Evolutionary conservation across 768 basidiomycete species (phyloP).

Genomic region (Favolaschia claudopus): DNA sequence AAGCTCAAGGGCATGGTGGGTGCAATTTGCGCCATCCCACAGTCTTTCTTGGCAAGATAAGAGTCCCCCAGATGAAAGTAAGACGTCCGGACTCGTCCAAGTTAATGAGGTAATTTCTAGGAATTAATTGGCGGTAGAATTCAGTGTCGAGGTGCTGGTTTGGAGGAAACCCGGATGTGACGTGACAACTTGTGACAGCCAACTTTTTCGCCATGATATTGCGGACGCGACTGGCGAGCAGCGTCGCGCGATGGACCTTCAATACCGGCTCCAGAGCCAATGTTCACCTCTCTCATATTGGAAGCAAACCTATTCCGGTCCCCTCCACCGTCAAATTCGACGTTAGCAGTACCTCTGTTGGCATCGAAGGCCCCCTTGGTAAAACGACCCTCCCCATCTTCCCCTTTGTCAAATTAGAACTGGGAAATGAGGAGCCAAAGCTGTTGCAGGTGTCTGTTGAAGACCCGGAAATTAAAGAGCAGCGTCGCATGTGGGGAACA

Average conservation of each 20-base stretch:
- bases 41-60: too few relatives aligned
- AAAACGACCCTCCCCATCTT: slow-evolving; percentile 4
- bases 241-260: slow-evolving; percentile 3
- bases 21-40: too few relatives aligned
- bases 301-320: slow-evolving; percentile 43
- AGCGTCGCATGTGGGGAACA: slow-evolving; percentile 95
- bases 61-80: too few relatives aligned
- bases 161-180: too few relatives aligned
- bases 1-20: too few relatives aligned
- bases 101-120: too few relatives aligned
- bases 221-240: slow-evolving; percentile 1
- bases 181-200: too few relatives aligned
- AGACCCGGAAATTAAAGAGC: slow-evolving; percentile 72
- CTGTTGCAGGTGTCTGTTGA: slow-evolving; percentile 62
- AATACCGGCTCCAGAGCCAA: slow-evolving; percentile 11
- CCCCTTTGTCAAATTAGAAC: slow-evolving; percentile 22
- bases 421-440: slow-evolving; percentile 42
- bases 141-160: too few relatives aligned
- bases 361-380: slow-evolving; percentile 19
- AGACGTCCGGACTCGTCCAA: too few relatives aligned
- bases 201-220: slow-evolving; percentile 13
- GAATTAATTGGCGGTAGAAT: too few relatives aligned
- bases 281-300: slow-evolving; percentile 40
- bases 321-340: slow-evolving; percentile 21
- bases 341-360: slow-evolving; percentile 20